A percentile compares a stretch with the other conserved stretches of the same genome.
Evolutionary conservation across 495 filamentous ascomycete species (phyloP).

Genomic region (Lepraria neglecta): DNA sequence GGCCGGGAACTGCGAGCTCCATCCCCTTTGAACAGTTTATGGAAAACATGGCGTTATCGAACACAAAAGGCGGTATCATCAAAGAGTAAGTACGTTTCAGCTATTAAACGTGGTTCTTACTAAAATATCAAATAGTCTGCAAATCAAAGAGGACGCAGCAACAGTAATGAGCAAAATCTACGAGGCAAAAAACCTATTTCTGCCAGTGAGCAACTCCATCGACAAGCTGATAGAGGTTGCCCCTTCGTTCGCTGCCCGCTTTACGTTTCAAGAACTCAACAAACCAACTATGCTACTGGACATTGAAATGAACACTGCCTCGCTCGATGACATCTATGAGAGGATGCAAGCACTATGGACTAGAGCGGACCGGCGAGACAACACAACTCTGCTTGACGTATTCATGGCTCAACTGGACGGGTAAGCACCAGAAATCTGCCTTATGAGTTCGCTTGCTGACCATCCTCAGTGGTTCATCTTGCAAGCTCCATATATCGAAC

Average conservation of each 20-base stretch:
- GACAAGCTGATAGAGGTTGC: slow-evolving; percentile 27
- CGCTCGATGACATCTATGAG: slow-evolving; percentile 17
- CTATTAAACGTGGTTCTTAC: neutral
- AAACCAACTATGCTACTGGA: slow-evolving; percentile 37
- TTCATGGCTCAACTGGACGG: slow-evolving; percentile 16
- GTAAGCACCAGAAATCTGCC: slow-evolving; percentile 2
- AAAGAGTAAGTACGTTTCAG: slow-evolving; percentile 33
- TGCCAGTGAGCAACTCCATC: slow-evolving; percentile 37
- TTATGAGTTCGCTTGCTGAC: slow-evolving; percentile 12
- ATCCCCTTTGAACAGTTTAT: slow-evolving; percentile 47
- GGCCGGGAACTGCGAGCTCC: slow-evolving; percentile 30
- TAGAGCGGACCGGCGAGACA: slow-evolving; percentile 15
- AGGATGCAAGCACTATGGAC: slow-evolving; percentile 23
- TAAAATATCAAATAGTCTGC: neutral
- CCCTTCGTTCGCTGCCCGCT: slow-evolving; percentile 37
- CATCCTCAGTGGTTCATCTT: slow-evolving; percentile 30
- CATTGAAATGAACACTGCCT: slow-evolving; percentile 17
- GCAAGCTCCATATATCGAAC: slow-evolving; percentile 36
- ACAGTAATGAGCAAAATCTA: slow-evolving; percentile 28
- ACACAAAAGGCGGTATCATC: slow-evolving; percentile 37
- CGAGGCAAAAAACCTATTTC: slow-evolving; percentile 40
- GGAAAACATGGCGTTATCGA: slow-evolving; percentile 38
- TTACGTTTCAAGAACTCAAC: slow-evolving; percentile 36
- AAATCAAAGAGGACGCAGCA: slow-evolving; percentile 28
- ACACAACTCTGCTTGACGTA: slow-evolving; percentile 18